phyloP scores from a whole-genome alignment of 2,329 filamentous ascomycete species.

The Pezicula neosporulosa region DNA sequence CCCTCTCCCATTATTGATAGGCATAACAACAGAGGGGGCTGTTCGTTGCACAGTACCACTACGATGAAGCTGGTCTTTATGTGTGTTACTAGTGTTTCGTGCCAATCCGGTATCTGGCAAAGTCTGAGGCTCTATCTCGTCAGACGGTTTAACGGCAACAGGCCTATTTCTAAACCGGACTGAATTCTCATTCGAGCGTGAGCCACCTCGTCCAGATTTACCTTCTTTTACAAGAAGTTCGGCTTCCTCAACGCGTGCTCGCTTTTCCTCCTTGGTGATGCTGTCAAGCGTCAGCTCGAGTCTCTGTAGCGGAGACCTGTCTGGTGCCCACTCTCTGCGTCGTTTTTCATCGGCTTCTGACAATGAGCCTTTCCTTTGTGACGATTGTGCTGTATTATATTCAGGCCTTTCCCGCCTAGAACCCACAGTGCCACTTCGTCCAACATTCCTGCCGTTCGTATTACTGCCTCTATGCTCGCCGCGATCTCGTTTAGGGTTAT shows the following conservation, averaged over 20 bases:
- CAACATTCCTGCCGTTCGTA: constrained; percentile 16
- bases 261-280: constrained; percentile 94
- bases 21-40: constrained; percentile 10
- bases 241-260: constrained; percentile 78
- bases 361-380: constrained; percentile 33
- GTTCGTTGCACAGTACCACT: constrained; percentile 25
- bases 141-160: constrained; percentile 19
- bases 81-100: constrained; percentile 29
- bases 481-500: neutral
- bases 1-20: constrained; percentile 10
- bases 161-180: constrained; percentile 27
- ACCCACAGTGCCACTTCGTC: constrained; percentile 10
- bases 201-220: constrained; percentile 23
- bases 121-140: constrained; percentile 18
- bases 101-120: constrained; percentile 26
- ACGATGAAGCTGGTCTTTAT: constrained; percentile 31
- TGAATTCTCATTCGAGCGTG: constrained; percentile 21
- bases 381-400: constrained; percentile 12
- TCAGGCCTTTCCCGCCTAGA: constrained; percentile 12
- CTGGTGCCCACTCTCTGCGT: constrained; percentile 64
- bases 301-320: constrained; percentile 88
- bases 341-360: constrained; percentile 29
- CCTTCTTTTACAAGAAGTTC: constrained; percentile 67
- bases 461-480: neutral
- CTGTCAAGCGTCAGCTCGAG: constrained; percentile 86